These are phyloP conservation scores for Geotrichum siamense DNA, from an alignment of 1,139 yeast species.

Conservation along the genomic window DNA sequence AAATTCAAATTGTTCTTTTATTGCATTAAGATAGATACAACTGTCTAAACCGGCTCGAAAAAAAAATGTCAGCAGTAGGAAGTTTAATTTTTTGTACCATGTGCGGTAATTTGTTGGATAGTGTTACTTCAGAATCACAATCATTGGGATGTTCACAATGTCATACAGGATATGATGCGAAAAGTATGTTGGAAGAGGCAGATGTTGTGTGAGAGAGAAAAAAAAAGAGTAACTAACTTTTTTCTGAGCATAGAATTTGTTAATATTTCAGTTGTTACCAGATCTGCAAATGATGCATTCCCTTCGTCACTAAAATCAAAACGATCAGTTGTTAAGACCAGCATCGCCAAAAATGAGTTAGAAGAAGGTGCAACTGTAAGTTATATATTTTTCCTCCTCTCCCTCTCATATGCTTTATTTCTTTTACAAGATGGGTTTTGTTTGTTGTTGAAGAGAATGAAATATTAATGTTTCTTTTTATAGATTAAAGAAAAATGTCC, in stretches of 20 bases:
- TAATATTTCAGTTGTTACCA: slow-evolving; percentile 76
- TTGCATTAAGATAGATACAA: too few relatives aligned
- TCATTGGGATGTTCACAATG: slow-evolving; percentile 62
- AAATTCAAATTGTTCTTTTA: too few relatives aligned
- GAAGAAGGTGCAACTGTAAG: slow-evolving; percentile 79
- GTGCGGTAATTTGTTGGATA: slow-evolving; percentile 84
- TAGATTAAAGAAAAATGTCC: slow-evolving; percentile 91
- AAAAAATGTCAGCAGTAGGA: slow-evolving; percentile 82
- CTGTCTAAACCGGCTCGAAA: too few relatives aligned
- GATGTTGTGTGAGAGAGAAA: too few relatives aligned
- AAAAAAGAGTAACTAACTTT: background rate
- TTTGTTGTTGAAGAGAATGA: too few relatives aligned
- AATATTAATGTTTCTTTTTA: too few relatives aligned
- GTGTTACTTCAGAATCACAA: slow-evolving; percentile 44
- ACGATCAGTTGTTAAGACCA: slow-evolving; percentile 83
- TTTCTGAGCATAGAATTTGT: slow-evolving; percentile 43
- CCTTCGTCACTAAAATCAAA: slow-evolving; percentile 78
- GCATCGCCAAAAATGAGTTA: slow-evolving; percentile 65
- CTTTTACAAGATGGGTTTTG: too few relatives aligned
- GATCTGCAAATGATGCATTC: slow-evolving; percentile 83
- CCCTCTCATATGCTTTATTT: too few relatives aligned
- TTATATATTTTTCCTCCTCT: background rate
- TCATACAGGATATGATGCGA: slow-evolving; percentile 45
- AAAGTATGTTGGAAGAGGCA: slow-evolving; percentile 25
- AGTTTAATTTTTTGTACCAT: slow-evolving; percentile 88